These are phyloP conservation scores for Ophiocordyceps camponoti-floridani DNA, from an alignment of 2,329 filamentous ascomycete genomes.

Conservation along the genomic window DNA sequence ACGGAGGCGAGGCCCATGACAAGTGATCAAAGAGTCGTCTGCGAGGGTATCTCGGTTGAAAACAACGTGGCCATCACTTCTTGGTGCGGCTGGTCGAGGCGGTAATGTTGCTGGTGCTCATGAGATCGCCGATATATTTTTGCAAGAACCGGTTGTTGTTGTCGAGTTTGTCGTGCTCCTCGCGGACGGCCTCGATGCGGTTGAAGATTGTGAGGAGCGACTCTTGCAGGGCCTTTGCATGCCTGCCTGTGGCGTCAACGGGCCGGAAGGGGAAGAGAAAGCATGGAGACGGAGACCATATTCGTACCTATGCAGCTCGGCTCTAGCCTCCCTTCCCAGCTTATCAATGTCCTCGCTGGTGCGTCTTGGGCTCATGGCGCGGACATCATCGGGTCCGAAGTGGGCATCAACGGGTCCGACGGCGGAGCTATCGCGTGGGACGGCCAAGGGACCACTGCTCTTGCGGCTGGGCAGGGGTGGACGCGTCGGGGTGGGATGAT, in stretches of 20 bases:
- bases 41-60: neutral
- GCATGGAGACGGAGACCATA: too few relatives aligned
- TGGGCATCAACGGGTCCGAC: slow-evolving; percentile 57
- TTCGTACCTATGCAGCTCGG: slow-evolving; percentile 44
- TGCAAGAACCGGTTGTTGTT: slow-evolving; percentile 94
- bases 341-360: slow-evolving; percentile 83
- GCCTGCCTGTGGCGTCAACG: slow-evolving; percentile 29
- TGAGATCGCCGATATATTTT: slow-evolving; percentile 93
- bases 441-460: slow-evolving; percentile 67
- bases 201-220: slow-evolving; percentile 81
- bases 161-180: slow-evolving; percentile 91
- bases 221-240: slow-evolving; percentile 76
- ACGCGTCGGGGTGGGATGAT: slow-evolving; percentile 35
- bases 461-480: slow-evolving; percentile 57
- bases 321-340: slow-evolving; percentile 66
- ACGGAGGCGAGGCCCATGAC: too few relatives aligned
- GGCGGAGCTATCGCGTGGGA: slow-evolving; percentile 57
- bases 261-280: neutral
- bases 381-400: slow-evolving; percentile 72
- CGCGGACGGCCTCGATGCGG: slow-evolving; percentile 83
- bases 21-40: too few relatives aligned
- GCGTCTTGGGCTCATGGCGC: slow-evolving; percentile 84
- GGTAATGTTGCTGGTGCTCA: slow-evolving; percentile 66
- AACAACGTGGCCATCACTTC: slow-evolving; percentile 24
- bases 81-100: slow-evolving; percentile 32